phyloP scores from a whole-genome alignment of 768 basidiomycete species.

The Auriculariales sp. region DNA sequence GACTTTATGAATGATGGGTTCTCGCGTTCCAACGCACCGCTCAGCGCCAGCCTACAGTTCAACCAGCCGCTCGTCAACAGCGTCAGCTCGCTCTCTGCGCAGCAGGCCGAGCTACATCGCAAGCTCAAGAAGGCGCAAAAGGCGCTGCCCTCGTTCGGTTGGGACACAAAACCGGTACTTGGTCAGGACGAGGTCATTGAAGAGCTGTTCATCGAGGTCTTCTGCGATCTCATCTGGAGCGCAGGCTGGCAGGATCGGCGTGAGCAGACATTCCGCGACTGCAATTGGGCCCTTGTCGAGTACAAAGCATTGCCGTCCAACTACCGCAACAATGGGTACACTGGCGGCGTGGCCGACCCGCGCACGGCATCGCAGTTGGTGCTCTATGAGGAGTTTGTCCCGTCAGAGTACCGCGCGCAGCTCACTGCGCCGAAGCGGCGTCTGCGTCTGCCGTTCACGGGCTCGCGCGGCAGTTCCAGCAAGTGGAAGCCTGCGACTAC shows the following conservation, averaged over 20 bases:
- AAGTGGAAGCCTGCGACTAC: constrained; percentile 71
- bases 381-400: constrained; percentile 90
- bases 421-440: constrained; percentile 28
- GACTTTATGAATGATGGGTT: constrained; percentile 83
- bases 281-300: constrained; percentile 83
- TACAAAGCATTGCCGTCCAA: background rate
- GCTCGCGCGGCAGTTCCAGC: constrained; percentile 27
- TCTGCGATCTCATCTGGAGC: constrained; percentile 68
- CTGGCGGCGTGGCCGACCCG: constrained; percentile 33
- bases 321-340: constrained; percentile 3
- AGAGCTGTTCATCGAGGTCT: constrained; percentile 79
- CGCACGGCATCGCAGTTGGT: constrained; percentile 60
- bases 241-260: constrained; percentile 79
- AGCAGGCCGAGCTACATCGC: constrained; percentile 55
- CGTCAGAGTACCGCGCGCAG: constrained; percentile 70
- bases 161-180: constrained; percentile 74
- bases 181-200: constrained; percentile 75
- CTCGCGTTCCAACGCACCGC: constrained; percentile 57
- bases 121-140: constrained; percentile 72
- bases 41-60: constrained; percentile 75
- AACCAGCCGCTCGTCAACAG: constrained; percentile 36
- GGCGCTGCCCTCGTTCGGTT: constrained; percentile 69
- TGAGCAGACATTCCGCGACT: constrained; percentile 70
- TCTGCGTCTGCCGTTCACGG: constrained; percentile 30
- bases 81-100: constrained; percentile 59